A percentile compares a stretch with the other conserved stretches of the same genome.
Evolutionary conservation across 176 grass and related monocot species (phyloP).

Genomic region (Thinopyrum elongatum): DNA sequence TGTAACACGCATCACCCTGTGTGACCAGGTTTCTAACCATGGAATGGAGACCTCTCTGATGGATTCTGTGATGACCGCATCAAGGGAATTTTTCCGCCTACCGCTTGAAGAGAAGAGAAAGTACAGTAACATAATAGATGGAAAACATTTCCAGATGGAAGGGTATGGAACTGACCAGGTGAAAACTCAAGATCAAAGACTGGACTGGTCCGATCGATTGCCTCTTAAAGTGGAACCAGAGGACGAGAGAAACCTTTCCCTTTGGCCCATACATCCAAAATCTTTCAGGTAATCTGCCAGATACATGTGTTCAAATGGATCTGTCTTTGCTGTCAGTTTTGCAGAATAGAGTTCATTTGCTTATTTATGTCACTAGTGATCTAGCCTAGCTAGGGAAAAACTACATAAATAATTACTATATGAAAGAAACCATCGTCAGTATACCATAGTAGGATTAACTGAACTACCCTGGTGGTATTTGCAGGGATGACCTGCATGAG

Average conservation of each 20-base stretch:
- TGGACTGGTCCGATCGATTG: slow-evolving; percentile 59
- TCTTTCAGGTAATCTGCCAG: slow-evolving; percentile 41
- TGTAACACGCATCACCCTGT: not conserved
- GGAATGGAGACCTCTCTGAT: slow-evolving; percentile 46
- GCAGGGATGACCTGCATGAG: slow-evolving; percentile 50
- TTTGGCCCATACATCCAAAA: slow-evolving; percentile 50
- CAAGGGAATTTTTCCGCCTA: slow-evolving; percentile 43
- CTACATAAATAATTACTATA: not conserved
- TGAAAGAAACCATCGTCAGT: too few relatives aligned
- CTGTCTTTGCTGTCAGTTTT: not conserved
- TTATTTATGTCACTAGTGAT: not conserved
- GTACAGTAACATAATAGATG: slow-evolving; percentile 52
- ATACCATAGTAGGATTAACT: not conserved
- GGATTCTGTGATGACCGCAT: slow-evolving; percentile 23
- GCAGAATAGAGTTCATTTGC: not conserved
- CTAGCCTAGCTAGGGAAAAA: not conserved
- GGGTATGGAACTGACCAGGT: slow-evolving; percentile 61
- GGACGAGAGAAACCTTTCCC: slow-evolving; percentile 32
- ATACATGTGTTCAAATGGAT: not conserved
- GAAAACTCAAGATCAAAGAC: slow-evolving; percentile 29
- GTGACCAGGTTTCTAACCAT: slow-evolving; percentile 37
- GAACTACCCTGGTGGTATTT: not conserved
- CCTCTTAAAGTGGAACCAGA: slow-evolving; percentile 61
- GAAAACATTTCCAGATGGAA: slow-evolving; percentile 54
- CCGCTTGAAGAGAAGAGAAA: slow-evolving; percentile 41